Conservation (phyloP, 1,139 yeast genomes). For the Kodamaea alishanica region DNA sequence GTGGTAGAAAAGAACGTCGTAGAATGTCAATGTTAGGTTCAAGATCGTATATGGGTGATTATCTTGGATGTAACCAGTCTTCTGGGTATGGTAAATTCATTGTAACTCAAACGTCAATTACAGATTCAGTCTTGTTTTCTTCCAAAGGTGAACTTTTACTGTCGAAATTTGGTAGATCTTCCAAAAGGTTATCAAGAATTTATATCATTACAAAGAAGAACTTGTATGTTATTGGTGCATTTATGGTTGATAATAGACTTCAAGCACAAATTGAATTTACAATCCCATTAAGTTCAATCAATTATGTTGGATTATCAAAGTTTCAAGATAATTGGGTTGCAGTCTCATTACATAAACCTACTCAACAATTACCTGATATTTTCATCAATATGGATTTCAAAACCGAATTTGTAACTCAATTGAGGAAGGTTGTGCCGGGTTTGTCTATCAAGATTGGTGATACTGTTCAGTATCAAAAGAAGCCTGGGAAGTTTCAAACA, state of each 20-base stretch:
- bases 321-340: constrained; percentile 95
- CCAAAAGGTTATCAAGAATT: constrained; percentile 70
- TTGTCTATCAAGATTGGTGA: constrained; percentile 66
- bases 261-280: constrained; percentile 62
- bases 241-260: constrained; percentile 68
- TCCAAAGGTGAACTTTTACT: constrained; percentile 74
- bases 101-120: constrained; percentile 63
- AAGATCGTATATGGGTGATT: constrained; percentile 93
- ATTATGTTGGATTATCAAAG: constrained; percentile 64
- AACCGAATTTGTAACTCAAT: constrained; percentile 80
- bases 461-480: constrained; percentile 79
- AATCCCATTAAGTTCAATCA: constrained; percentile 59
- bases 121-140: constrained; percentile 73
- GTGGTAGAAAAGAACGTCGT: constrained; percentile 84
- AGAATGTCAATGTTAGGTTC: constrained; percentile 83
- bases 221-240: constrained; percentile 70
- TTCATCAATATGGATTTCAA: constrained; percentile 79
- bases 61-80: constrained; percentile 75
- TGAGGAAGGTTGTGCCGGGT: constrained; percentile 60
- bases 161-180: constrained; percentile 90
- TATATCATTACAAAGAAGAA: constrained; percentile 62
- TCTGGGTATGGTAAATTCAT: constrained; percentile 70
- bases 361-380: constrained; percentile 66
- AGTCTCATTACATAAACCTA: constrained; percentile 51
- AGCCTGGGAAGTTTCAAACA: constrained; percentile 76